Evolutionary conservation across 2,329 filamentous ascomycete genomes (phyloP).

Genomic region (Eutypella sp.): DNA sequence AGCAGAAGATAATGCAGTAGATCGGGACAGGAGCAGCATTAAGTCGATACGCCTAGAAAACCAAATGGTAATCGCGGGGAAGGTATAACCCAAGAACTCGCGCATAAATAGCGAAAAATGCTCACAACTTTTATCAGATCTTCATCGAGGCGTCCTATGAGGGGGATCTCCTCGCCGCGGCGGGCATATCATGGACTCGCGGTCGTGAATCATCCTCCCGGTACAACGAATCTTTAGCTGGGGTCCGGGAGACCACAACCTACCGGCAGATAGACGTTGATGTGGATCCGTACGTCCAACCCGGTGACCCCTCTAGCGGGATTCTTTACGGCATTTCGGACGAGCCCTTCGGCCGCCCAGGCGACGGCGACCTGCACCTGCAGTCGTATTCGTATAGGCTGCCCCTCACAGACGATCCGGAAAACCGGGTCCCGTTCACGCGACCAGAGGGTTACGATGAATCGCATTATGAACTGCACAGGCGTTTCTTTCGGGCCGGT

Average conservation of each 20-base stretch:
- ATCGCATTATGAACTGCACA: constrained; percentile 11
- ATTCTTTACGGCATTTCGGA: neutral
- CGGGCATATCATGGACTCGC: constrained; percentile 10
- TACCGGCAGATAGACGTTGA: constrained; percentile 15
- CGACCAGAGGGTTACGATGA: constrained; percentile 16
- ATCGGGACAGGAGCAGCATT: constrained; percentile 3
- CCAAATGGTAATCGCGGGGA: constrained; percentile 1
- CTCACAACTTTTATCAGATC: neutral
- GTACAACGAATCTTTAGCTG: constrained; percentile 7
- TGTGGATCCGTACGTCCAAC: constrained; percentile 14
- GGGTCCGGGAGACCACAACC: constrained; percentile 11
- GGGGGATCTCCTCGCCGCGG: constrained; percentile 19
- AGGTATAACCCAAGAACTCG: no score
- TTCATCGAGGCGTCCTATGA: constrained; percentile 23
- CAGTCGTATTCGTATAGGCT: constrained; percentile 17
- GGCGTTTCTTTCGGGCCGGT: constrained; percentile 6
- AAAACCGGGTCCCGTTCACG: constrained; percentile 9
- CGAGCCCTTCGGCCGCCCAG: neutral
- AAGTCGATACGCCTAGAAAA: constrained; percentile 4
- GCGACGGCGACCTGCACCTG: constrained; percentile 12
- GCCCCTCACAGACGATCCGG: constrained; percentile 12
- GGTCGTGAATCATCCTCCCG: neutral
- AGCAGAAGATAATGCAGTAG: neutral
- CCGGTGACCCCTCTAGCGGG: constrained; percentile 5
- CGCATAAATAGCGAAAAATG: no score